Evolutionary conservation across 805 yeast species (phyloP).

Genomic region (Zygotorulaspora sp.): DNA sequence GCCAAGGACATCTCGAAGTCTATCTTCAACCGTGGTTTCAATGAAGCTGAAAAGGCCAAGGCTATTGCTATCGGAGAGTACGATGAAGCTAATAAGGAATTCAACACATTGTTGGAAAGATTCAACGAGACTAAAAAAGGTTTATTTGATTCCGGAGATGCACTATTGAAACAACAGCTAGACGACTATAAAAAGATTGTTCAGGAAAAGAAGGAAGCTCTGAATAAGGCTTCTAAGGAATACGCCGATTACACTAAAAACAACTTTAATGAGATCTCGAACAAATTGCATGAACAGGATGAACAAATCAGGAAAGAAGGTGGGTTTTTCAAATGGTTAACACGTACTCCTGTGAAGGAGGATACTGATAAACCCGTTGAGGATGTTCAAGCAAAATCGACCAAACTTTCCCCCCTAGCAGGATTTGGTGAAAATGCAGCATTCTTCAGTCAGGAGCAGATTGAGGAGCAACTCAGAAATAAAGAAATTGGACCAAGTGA

Average conservation of each 20-base stretch:
- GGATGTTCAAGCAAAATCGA: not conserved
- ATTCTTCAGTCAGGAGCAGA: slow-evolving; percentile 37
- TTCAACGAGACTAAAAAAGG: slow-evolving; percentile 17
- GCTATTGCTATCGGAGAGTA: slow-evolving; percentile 31
- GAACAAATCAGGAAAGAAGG: slow-evolving; percentile 22
- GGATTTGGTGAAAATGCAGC: slow-evolving; percentile 49
- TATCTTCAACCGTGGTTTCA: slow-evolving; percentile 30
- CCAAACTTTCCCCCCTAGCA: slow-evolving; percentile 27
- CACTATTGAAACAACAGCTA: slow-evolving; percentile 16
- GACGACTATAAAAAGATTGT: slow-evolving; percentile 18
- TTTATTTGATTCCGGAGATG: slow-evolving; percentile 19
- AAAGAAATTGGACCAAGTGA: slow-evolving; percentile 27
- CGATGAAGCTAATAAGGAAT: slow-evolving; percentile 29
- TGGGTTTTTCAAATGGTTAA: slow-evolving; percentile 26
- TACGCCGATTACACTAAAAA: slow-evolving; percentile 19
- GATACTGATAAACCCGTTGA: slow-evolving; percentile 5
- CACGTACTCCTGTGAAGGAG: slow-evolving; percentile 14
- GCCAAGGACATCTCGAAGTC: slow-evolving; percentile 21
- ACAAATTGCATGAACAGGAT: slow-evolving; percentile 24
- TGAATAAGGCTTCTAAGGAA: slow-evolving; percentile 22
- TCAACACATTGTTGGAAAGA: slow-evolving; percentile 18
- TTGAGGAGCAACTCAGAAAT: slow-evolving; percentile 26
- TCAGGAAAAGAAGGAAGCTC: slow-evolving; percentile 15
- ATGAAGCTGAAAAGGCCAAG: slow-evolving; percentile 28
- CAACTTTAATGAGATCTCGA: slow-evolving; percentile 28